Percentiles rank a stretch among this genome's conserved stretches.
Evolutionary conservation across 805 yeast species (phyloP).

Genomic region (Saturnispora mendoncae): DNA sequence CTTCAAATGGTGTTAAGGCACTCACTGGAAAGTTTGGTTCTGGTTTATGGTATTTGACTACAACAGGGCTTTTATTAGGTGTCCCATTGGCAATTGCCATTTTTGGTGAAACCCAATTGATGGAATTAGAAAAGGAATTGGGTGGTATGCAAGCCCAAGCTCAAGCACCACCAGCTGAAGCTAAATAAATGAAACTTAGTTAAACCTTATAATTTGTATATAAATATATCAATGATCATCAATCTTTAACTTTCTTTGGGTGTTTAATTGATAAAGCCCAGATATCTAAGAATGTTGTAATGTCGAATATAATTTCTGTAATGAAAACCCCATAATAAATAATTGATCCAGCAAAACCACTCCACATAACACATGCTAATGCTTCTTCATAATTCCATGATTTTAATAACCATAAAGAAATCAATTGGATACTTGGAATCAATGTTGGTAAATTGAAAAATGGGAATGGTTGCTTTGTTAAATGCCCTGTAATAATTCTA

Average conservation of each 20-base stretch:
- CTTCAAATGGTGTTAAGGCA: conserved; percentile 35
- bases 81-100: conserved; percentile 88
- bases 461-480: conserved; percentile 76
- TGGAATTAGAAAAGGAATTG: conserved; percentile 90
- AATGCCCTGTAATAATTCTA: conserved; percentile 77
- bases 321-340: conserved; percentile 67
- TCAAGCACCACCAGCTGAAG: conserved; percentile 12
- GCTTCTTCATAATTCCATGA: conserved; percentile 34
- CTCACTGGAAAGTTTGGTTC: conserved; percentile 59
- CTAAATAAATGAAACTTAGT: conserved; percentile 8
- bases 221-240: background rate
- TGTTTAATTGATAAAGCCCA: conserved; percentile 79
- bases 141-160: conserved; percentile 14
- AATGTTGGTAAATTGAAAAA: conserved; percentile 58
- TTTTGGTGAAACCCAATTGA: conserved; percentile 85
- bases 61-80: conserved; percentile 78
- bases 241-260: conserved; percentile 45
- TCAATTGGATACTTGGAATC: conserved; percentile 48
- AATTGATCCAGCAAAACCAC: conserved; percentile 57
- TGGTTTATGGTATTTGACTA: conserved; percentile 76
- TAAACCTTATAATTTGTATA: background rate
- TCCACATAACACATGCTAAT: conserved; percentile 47
- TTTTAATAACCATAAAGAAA: conserved; percentile 30
- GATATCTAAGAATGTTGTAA: conserved; percentile 74
- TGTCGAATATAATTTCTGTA: conserved; percentile 68